Evolutionary conservation across 1,284 basidiomycete genomes (phyloP), one percentile per base, ranked within the genome.

Genomic region (Ustilago hordei): DNA sequence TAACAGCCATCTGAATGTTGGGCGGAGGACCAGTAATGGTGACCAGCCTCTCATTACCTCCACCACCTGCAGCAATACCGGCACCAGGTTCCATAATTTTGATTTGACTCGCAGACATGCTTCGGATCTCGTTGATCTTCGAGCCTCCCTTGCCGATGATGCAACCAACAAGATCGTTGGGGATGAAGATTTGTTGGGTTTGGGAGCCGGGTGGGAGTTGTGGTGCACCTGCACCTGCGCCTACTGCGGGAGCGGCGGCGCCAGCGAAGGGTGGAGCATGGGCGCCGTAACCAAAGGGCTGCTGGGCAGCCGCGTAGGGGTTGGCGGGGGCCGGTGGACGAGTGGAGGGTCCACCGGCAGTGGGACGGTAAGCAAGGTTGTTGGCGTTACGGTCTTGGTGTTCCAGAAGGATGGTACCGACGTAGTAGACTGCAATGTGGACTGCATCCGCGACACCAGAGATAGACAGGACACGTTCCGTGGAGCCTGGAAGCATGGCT

Each of bases 401-500:
- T 87, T 98, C 95, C 78, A 98, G 92, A 68, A 98, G 91, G 79
- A 98, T 97, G 77, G 95, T 96, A 60, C 95, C 95, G 70, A 98
- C 95, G 86, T 99, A 98, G 88, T 98, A 99, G 7, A 97, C 98
- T 35, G 97, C 97, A 78, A 99, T 99, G 87, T 99, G 97, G 66
- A 99, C 95, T 19, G 97, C 97, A 87, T 99, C 97, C n/a, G 97
- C 97, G 48, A 99, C 97, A 63, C 97, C 97, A 41, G 95, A 95
- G 55, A 99, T 95, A 78, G 94, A 97, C 65, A 99, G 89, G 31
- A 99, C 94, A 12, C 78, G 76, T 55, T 99, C 97, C 13, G 97
- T 99, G n/a, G 95, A 97, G 13, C 95, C 95, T 3, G 97, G 96
- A 34, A 99, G 90, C 95, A 99, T 97, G 50, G 95, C 93, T 87